Evolutionary conservation across 2,329 filamentous ascomycete genomes (phyloP).

Genomic region (Cordyceps cicadae): DNA sequence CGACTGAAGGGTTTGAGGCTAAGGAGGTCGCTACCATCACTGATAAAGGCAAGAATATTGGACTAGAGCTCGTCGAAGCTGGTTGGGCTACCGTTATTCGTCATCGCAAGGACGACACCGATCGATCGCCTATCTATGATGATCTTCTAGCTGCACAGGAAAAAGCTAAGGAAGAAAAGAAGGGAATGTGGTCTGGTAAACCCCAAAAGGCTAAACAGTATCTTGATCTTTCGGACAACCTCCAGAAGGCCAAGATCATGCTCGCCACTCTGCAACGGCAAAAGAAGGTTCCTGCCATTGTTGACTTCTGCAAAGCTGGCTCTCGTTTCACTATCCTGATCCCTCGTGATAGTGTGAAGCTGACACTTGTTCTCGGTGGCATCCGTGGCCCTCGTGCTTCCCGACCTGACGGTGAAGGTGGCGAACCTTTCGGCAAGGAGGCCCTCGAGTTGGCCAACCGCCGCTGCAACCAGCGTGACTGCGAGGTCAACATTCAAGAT

Average conservation of each 20-base stretch:
- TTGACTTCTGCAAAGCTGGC: slow-evolving; percentile 97
- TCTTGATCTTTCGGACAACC: slow-evolving; percentile 80
- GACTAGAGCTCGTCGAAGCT: slow-evolving; percentile 75
- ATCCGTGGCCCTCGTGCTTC: slow-evolving; percentile 86
- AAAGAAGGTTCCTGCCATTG: slow-evolving; percentile 83
- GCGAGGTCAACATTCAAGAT: slow-evolving; percentile 89
- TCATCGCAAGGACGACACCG: slow-evolving; percentile 88
- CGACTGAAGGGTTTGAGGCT: slow-evolving; percentile 84
- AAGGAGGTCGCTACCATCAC: slow-evolving; percentile 88
- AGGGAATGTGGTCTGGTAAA: slow-evolving; percentile 94
- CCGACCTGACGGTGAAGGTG: slow-evolving; percentile 63
- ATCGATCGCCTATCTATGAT: slow-evolving; percentile 90
- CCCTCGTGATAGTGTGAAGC: slow-evolving; percentile 85
- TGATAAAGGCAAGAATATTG: slow-evolving; percentile 78
- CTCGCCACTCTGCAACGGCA: slow-evolving; percentile 80
- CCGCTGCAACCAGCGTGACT: slow-evolving; percentile 86
- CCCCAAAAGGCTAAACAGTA: slow-evolving; percentile 74
- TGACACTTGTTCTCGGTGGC: slow-evolving; percentile 89
- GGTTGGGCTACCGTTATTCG: slow-evolving; percentile 92
- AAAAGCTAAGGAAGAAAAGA: slow-evolving; percentile 74
- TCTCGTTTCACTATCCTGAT: slow-evolving; percentile 89
- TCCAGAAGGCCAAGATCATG: slow-evolving; percentile 94
- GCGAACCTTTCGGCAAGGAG: slow-evolving; percentile 92
- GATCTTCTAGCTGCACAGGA: slow-evolving; percentile 74
- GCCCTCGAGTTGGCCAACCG: slow-evolving; percentile 85